A percentile compares a stretch with the other conserved stretches of the same genome.
Conservation (phyloP, 78 protist genomes). For the Chrysochromulina parva region DNA sequence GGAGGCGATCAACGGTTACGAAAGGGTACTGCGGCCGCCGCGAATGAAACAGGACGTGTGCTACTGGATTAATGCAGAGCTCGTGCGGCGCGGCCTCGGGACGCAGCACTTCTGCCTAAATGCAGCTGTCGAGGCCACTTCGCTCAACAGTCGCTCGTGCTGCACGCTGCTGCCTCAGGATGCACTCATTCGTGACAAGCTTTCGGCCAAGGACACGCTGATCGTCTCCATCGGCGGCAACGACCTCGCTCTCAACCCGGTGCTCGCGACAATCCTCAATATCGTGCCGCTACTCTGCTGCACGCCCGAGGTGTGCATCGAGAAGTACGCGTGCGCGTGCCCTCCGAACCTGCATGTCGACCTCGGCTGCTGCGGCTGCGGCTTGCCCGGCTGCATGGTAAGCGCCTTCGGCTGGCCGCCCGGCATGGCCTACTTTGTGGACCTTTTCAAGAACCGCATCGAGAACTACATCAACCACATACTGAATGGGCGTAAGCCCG, state of each 20-base stretch:
- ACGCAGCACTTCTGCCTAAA: neutral
- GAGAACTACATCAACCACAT: neutral
- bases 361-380: neutral
- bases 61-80: conserved; percentile 37
- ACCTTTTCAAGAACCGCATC: neutral
- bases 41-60: conserved; percentile 2
- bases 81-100: neutral
- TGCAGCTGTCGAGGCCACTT: conserved; percentile 12
- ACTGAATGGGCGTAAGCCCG: neutral
- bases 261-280: neutral
- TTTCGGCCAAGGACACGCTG: conserved; percentile 5
- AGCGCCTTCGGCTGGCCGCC: neutral
- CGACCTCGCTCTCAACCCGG: conserved; percentile 33
- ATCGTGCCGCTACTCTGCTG: neutral
- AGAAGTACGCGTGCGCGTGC: neutral
- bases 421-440: neutral
- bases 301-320: neutral
- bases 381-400: neutral
- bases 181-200: neutral
- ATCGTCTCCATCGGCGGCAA: conserved; percentile 45
- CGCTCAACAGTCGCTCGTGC: conserved; percentile 6
- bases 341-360: neutral
- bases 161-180: conserved; percentile 23
- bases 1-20: conserved; percentile 2
- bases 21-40: neutral